Evolutionary conservation across 352 stramenopile species (phyloP).

Genomic region (Pelagophyceae sp.): DNA sequence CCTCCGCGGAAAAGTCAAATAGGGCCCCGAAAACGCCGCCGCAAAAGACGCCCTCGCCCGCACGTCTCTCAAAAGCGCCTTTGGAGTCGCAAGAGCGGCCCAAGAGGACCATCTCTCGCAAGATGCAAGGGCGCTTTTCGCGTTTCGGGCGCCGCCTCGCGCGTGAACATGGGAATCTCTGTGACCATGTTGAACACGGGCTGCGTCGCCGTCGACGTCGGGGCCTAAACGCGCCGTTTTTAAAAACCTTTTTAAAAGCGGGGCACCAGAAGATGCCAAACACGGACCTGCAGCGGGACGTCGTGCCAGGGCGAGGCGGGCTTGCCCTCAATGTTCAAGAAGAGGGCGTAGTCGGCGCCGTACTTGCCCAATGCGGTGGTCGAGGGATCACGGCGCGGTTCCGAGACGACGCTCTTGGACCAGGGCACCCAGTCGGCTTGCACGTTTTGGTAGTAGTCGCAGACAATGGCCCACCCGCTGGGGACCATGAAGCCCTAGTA

Average conservation of each 20-base stretch:
- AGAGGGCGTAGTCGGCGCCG: constrained; percentile 53
- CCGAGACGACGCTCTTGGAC: constrained; percentile 51
- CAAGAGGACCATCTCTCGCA: no score
- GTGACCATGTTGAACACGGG: constrained; percentile 86
- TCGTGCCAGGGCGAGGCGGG: constrained; percentile 92
- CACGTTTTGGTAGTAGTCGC: constrained; percentile 95
- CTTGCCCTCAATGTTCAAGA: constrained; percentile 43
- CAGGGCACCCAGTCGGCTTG: constrained; percentile 72
- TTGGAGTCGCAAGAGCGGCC: no score
- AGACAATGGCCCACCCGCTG: constrained; percentile 93
- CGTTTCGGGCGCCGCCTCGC: no score
- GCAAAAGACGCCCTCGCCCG: no score
- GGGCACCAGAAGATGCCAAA: no score
- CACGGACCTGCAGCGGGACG: constrained; percentile 69
- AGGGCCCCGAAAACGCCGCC: no score
- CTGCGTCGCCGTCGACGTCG: constrained; percentile 43
- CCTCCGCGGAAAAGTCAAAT: no score
- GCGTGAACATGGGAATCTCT: constrained; percentile 96
- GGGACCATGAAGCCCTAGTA: constrained; percentile 97
- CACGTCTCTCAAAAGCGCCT: no score
- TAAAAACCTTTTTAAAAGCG: no score
- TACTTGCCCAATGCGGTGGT: constrained; percentile 60
- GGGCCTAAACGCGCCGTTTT: no score
- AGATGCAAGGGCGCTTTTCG: no score
- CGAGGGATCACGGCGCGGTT: constrained; percentile 62